These are phyloP conservation scores for Ogataea allantospora DNA, from an alignment of 805 yeast species.

Conservation along the genomic window DNA sequence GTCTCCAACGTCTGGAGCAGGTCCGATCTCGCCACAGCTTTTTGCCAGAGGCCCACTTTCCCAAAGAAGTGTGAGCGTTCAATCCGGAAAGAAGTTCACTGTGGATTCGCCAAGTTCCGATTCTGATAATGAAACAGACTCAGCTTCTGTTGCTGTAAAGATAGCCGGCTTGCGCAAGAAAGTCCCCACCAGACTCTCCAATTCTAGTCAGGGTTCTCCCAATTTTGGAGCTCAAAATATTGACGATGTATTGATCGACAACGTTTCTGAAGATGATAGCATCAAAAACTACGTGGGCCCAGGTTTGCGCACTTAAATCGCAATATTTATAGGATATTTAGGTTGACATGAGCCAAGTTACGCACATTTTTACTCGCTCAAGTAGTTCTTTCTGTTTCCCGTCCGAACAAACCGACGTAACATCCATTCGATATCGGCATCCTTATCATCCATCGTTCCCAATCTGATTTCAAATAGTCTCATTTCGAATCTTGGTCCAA, in stretches of 20 bases:
- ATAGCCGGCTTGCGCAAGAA: constrained; percentile 25
- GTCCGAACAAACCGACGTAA: constrained; percentile 90
- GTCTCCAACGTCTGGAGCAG: constrained; percentile 7
- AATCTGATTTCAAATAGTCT: constrained; percentile 80
- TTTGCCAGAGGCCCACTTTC: constrained; percentile 20
- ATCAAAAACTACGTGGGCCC: constrained; percentile 30
- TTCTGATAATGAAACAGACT: constrained; percentile 19
- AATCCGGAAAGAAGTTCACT: constrained; percentile 27
- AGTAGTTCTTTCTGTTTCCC: constrained; percentile 90
- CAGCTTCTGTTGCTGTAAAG: constrained; percentile 15
- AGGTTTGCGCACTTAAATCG: constrained; percentile 28
- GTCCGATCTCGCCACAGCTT: constrained; percentile 16
- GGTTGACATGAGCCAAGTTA: background rate
- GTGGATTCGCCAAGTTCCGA: constrained; percentile 27
- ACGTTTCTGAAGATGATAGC: constrained; percentile 25
- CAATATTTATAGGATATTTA: constrained; percentile 3
- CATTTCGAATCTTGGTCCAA: constrained; percentile 99
- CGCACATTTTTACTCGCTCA: constrained; percentile 35
- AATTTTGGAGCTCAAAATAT: constrained; percentile 13
- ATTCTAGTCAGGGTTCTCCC: constrained; percentile 12
- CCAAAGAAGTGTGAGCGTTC: constrained; percentile 16
- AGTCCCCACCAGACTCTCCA: constrained; percentile 15
- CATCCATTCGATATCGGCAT: constrained; percentile 98
- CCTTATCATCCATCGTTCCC: constrained; percentile 92
- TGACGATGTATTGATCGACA: constrained; percentile 22